Conservation (phyloP, 169 alveolate species). For the Plasmodium berghei region DNA sequence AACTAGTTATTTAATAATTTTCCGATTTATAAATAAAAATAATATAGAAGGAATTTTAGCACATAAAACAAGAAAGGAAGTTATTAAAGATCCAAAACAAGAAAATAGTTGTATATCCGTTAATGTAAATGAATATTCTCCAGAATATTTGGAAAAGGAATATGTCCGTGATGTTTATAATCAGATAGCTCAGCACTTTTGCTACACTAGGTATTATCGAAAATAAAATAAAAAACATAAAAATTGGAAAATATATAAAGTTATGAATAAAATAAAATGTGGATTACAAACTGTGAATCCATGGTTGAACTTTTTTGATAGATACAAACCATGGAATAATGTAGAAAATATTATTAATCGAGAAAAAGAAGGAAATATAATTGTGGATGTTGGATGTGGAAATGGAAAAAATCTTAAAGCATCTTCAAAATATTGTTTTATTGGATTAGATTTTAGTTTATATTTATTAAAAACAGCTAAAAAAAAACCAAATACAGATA, state of each 20-base stretch:
- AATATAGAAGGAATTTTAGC: slow-evolving; percentile 18
- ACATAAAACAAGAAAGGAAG: slow-evolving; percentile 21
- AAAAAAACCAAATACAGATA: slow-evolving; percentile 78
- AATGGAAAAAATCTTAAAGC: slow-evolving; percentile 95
- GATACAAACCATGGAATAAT: slow-evolving; percentile 98
- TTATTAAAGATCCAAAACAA: slow-evolving; percentile 18
- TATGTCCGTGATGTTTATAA: slow-evolving; percentile 64
- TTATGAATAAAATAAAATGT: background rate
- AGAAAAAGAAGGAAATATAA: slow-evolving; percentile 89
- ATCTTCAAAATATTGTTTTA: slow-evolving; percentile 78
- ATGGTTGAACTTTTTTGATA: slow-evolving; percentile 7
- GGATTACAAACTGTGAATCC: background rate
- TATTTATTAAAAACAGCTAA: slow-evolving; percentile 86
- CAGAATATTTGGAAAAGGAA: slow-evolving; percentile 22
- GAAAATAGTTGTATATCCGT: slow-evolving; percentile 34
- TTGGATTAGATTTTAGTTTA: slow-evolving; percentile 93
- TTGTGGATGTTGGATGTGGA: slow-evolving; percentile 98
- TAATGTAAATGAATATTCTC: slow-evolving; percentile 3
- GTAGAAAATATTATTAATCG: slow-evolving; percentile 91
- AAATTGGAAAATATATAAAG: background rate
- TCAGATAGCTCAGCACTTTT: slow-evolving; percentile 43
- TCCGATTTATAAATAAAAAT: slow-evolving; percentile 34
- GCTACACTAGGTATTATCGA: slow-evolving; percentile 29
- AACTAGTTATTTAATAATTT: slow-evolving; percentile 26
- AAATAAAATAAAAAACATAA: background rate